Conservation (phyloP, 768 basidiomycete species). For the Tricholoma saponaceum region DNA sequence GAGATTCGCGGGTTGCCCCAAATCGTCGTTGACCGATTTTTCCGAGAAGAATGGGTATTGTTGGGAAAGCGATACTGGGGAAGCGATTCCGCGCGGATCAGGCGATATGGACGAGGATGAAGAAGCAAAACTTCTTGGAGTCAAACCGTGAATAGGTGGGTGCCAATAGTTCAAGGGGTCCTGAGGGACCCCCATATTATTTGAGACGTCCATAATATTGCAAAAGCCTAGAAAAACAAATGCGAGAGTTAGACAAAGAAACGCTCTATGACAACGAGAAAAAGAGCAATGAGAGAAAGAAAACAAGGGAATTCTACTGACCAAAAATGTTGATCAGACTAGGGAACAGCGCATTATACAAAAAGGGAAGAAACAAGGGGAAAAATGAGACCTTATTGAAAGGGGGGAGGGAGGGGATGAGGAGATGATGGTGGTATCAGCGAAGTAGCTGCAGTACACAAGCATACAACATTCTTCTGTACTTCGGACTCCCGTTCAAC, state of each 20-base stretch:
- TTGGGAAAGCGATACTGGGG: slow-evolving; percentile 7
- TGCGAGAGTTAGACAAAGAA: slow-evolving; percentile 7
- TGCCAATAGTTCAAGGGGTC: slow-evolving; percentile 8
- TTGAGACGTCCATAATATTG: slow-evolving; percentile 8
- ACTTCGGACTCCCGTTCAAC: slow-evolving; percentile 15
- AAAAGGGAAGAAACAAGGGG: not conserved
- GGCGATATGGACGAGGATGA: not conserved
- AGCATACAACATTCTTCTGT: slow-evolving; percentile 8
- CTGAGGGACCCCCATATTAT: slow-evolving; percentile 8
- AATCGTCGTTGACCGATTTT: not conserved
- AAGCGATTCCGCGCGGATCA: slow-evolving; percentile 11
- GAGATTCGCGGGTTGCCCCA: not conserved
- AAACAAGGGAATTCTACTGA: slow-evolving; percentile 10
- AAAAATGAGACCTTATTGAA: slow-evolving; percentile 1
- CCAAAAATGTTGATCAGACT: slow-evolving; percentile 15
- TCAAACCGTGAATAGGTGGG: not conserved
- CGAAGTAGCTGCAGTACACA: not conserved
- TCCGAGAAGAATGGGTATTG: not conserved
- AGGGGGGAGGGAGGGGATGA: slow-evolving; percentile 1
- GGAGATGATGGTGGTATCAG: slow-evolving; percentile 11
- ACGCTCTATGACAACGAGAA: not conserved
- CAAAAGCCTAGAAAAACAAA: slow-evolving; percentile 12
- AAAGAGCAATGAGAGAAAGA: not conserved
- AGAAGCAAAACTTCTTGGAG: slow-evolving; percentile 1
- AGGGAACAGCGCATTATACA: slow-evolving; percentile 8